Base-by-base conservation (phyloP, 2,329 filamentous ascomycete species). In the Orbilia brochopaga region DNA sequence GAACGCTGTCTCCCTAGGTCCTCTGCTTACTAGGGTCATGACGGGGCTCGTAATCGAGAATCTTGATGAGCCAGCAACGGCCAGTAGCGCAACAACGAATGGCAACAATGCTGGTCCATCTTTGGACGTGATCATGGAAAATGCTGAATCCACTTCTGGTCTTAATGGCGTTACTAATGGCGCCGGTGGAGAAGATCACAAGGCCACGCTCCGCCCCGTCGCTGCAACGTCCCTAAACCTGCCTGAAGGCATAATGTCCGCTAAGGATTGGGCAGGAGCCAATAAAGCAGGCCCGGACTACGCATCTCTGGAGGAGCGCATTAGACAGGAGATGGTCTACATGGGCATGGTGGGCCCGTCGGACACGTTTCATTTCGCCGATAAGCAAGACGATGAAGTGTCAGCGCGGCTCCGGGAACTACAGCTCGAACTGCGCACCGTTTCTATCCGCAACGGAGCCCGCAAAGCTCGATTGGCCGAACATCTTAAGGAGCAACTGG, bases 351-450 rank as follows among this genome's bases (percentile, higher is more conserved):
- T 97, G 15, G 87, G 90, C 0, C 82, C 84, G 2, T 89, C 91
- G 57, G 90, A 96, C 74, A 73, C 69, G 5, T 73, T 73, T n/a
- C 69, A 73, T 48, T 97, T 92, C 79, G 91, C 96, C 76, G 89
- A 87, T 0, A 91, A 96, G 79, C 92, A 88, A 75, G 94, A 99
- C 78, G 94, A 99, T 78, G 93, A 97, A 79, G 90, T 99, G 42
- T 91, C 92, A 5, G 92, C 91, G 54, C 90, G 94, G 19, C 82
- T 99, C 21, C 91, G 94, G 10, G 86, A 91, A 23, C 83, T 99
- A 1, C 94, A 99, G 78, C 83, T 85, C 58, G 88, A 91, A 57
- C 85, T 99, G 1, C 89, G 91, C 75, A 87, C 92, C 69, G 89
- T 94, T 78, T 90, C 90, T 79, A 86, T 96, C 63, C 83, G 90